Evolutionary conservation across 2,329 filamentous ascomycete species (phyloP).

Genomic region (Pestalotiopsis sp.): DNA sequence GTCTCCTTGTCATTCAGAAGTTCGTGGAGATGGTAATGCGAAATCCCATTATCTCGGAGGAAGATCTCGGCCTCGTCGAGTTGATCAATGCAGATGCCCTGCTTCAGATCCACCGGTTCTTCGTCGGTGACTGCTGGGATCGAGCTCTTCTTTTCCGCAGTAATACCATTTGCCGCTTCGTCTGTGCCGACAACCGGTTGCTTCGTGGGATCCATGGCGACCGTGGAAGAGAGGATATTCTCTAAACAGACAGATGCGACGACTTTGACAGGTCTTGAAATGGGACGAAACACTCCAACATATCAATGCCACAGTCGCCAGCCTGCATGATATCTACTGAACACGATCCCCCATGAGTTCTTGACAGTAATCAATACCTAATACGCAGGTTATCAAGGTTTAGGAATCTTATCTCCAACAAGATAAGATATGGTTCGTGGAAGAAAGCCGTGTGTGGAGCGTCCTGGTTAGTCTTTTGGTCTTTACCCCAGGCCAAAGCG

Average conservation of each 20-base stretch:
- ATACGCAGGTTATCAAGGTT: background rate
- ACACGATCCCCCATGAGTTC: background rate
- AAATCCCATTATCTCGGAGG: constrained; percentile 48
- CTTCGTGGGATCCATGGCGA: background rate
- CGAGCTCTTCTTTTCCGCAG: constrained; percentile 9
- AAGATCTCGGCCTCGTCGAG: constrained; percentile 52
- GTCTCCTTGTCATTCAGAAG: constrained; percentile 43
- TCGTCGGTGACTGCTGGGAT: background rate
- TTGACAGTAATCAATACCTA: background rate
- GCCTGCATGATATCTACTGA: background rate
- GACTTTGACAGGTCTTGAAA: background rate
- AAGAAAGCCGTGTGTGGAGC: background rate
- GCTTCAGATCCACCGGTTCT: background rate
- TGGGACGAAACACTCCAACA: background rate
- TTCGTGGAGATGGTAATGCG: constrained; percentile 40
- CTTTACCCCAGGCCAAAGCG: background rate
- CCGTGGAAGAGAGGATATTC: background rate
- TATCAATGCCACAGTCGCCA: background rate
- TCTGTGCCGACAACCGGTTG: background rate
- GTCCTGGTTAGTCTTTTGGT: background rate
- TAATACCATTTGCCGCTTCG: background rate
- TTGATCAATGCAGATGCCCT: constrained; percentile 20
- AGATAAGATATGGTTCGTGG: constrained; percentile 3
- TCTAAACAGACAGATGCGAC: background rate
- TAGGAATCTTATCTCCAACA: background rate